Evolutionary conservation across 495 filamentous ascomycete species (phyloP).

Genomic region (Xylona heveae): DNA sequence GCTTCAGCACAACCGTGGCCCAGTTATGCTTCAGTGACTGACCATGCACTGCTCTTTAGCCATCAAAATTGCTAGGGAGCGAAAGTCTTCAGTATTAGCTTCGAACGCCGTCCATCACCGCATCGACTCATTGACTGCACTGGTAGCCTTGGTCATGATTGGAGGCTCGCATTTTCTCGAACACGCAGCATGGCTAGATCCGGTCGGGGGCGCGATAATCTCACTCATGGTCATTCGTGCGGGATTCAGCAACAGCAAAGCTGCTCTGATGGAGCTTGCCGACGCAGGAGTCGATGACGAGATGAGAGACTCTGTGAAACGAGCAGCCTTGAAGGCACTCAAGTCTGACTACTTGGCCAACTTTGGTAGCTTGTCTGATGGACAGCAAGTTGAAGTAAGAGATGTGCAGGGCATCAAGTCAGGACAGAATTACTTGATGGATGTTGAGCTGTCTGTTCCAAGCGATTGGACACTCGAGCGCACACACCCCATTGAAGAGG

Average conservation of each 20-base stretch:
- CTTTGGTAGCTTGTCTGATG: constrained; percentile 12
- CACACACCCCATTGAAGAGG: constrained; percentile 45
- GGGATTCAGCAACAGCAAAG: constrained; percentile 65
- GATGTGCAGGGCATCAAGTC: constrained; percentile 77
- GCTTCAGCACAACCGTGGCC: too few relatives aligned
- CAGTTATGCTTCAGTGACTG: too few relatives aligned
- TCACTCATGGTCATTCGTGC: constrained; percentile 83
- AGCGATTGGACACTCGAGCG: constrained; percentile 46
- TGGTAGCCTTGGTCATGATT: constrained; percentile 77
- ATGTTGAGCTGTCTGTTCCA: constrained; percentile 65
- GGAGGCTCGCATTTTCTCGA: constrained; percentile 69
- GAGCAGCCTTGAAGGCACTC: constrained; percentile 37
- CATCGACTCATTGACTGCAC: constrained; percentile 81
- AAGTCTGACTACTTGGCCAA: constrained; percentile 15
- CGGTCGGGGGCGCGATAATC: constrained; percentile 81
- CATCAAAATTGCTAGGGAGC: constrained; percentile 88
- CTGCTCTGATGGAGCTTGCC: constrained; percentile 66
- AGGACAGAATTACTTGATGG: constrained; percentile 85
- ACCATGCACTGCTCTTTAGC: too few relatives aligned
- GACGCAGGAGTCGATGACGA: constrained; percentile 78
- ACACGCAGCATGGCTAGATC: constrained; percentile 78
- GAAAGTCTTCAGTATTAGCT: constrained; percentile 88
- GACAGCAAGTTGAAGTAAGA: constrained; percentile 34
- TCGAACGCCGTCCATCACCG: constrained; percentile 94
- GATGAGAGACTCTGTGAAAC: constrained; percentile 44